Evolutionary conservation across 2,329 filamentous ascomycete genomes (phyloP), one percentile per base, ranked within the genome.

Genomic region (Penicillium sp.): DNA sequence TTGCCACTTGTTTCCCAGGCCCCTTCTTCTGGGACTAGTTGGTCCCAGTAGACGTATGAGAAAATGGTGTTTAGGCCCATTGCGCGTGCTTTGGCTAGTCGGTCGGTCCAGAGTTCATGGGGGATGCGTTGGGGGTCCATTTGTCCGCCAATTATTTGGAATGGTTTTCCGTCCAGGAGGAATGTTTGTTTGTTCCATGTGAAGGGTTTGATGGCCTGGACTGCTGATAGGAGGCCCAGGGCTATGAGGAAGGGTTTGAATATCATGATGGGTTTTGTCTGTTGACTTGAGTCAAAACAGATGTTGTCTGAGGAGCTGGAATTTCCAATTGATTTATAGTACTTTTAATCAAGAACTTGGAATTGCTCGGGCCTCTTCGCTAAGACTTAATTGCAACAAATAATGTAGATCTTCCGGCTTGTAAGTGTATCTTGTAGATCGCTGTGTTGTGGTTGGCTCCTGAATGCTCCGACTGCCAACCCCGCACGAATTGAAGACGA

Each of bases 21-120:
- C 0, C 77, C 79, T 8, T 64, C 75, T 0, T 57, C 61, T 4
- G 77, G 78, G 63, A 82, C 78, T 1, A 83, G 66, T 3, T 79
- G 61, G 62, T 83, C 78, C 81, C 81, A 83, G 64, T 77, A 83
- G 4, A 82, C 69, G 62, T 83, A 83, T 42, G 74, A 76, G 60
- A 83, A 81, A 46, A 82, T 78, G 0, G 80, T 82, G 58, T 82
- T 82, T 1, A 82, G 57, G 0, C 80, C 79, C 78, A 82, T 81
- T 1, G 78, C 75, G 10, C 74, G 67, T 10, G 78, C 80, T 50
- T 77, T 80, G 23, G 65, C 55, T 0, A 82, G 65, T 10, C 81
- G 74, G 45, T 82, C 75, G 16, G 71, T 65, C 80, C 80, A 83
- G 64, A 81, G 81, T 27, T 72, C 63, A 4, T 69, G 70, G 0